These are phyloP conservation scores for Ligustrum vulgare DNA, from an alignment of 257 asterid genomes.

Conservation along the genomic window DNA sequence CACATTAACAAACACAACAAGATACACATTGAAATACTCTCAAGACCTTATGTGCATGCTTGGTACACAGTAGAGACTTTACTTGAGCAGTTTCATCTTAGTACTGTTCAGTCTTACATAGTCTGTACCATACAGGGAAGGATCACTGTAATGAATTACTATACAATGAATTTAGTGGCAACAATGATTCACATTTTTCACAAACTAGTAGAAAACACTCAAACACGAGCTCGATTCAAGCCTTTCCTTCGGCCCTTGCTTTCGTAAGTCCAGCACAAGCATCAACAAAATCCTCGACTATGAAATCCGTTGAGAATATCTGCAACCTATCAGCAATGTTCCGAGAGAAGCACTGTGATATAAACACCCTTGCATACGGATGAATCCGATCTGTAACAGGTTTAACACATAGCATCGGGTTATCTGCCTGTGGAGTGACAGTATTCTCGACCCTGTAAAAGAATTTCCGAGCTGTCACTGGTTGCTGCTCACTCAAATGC, in stretches of 20 bases:
- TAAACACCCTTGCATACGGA: slow-evolving; percentile 69
- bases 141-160: not conserved
- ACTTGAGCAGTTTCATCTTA: too few species aligned
- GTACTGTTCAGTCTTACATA: not conserved
- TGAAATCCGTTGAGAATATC: slow-evolving; percentile 79
- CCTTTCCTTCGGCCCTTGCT: slow-evolving; percentile 72
- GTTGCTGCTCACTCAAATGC: slow-evolving; percentile 58
- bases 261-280: slow-evolving; percentile 70
- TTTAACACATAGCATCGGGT: slow-evolving; percentile 74
- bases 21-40: not conserved
- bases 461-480: slow-evolving; percentile 49
- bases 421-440: slow-evolving; percentile 86
- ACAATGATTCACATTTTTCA: slow-evolving; percentile 5
- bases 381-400: slow-evolving; percentile 78
- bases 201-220: not conserved
- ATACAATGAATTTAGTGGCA: not conserved
- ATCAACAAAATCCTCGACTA: slow-evolving; percentile 80
- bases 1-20: not conserved
- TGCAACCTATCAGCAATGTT: slow-evolving; percentile 63
- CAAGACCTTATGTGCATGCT: not conserved
- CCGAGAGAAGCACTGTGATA: slow-evolving; percentile 44
- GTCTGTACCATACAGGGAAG: not conserved
- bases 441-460: slow-evolving; percentile 95
- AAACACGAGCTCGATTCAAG: slow-evolving; percentile 26
- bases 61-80: not conserved